Conservation (phyloP, 176 grass and related monocot species). For the Phoenix roebelenii region DNA sequence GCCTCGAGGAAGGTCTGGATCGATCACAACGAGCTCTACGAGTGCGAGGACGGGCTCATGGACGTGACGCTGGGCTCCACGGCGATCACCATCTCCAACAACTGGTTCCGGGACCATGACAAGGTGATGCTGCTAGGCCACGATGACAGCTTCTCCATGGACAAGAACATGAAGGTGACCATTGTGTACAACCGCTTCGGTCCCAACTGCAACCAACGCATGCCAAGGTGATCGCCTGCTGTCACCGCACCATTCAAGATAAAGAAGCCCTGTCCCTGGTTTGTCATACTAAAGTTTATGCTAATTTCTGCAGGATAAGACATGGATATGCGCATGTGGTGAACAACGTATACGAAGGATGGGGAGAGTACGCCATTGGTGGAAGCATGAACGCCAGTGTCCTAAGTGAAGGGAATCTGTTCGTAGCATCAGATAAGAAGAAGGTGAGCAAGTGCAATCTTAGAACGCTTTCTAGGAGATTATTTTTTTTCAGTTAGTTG, state of each 20-base stretch:
- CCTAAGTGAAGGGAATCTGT: constrained; percentile 74
- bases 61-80: constrained; percentile 68
- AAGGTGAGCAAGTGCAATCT: constrained; percentile 25
- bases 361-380: constrained; percentile 74
- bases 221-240: constrained; percentile 44
- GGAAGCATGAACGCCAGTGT: constrained; percentile 61
- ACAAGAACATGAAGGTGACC: constrained; percentile 59
- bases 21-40: constrained; percentile 72
- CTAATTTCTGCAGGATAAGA: constrained; percentile 30
- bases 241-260: too few species aligned
- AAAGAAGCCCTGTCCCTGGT: too few species aligned
- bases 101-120: constrained; percentile 82
- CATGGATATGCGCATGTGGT: constrained; percentile 69
- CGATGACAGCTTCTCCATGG: constrained; percentile 34
- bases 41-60: constrained; percentile 52
- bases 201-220: constrained; percentile 62
- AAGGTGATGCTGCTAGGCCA: constrained; percentile 90
- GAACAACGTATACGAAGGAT: constrained; percentile 77
- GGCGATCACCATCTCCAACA: constrained; percentile 68
- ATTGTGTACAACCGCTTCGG: constrained; percentile 81
- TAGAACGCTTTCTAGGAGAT: not conserved
- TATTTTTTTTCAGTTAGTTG: not conserved
- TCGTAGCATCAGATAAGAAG: constrained; percentile 40
- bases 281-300: too few species aligned
- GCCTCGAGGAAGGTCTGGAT: constrained; percentile 56